These are phyloP conservation scores for Fusarium caatingaense DNA, from an alignment of 2,329 filamentous ascomycete species.

Conservation along the genomic window DNA sequence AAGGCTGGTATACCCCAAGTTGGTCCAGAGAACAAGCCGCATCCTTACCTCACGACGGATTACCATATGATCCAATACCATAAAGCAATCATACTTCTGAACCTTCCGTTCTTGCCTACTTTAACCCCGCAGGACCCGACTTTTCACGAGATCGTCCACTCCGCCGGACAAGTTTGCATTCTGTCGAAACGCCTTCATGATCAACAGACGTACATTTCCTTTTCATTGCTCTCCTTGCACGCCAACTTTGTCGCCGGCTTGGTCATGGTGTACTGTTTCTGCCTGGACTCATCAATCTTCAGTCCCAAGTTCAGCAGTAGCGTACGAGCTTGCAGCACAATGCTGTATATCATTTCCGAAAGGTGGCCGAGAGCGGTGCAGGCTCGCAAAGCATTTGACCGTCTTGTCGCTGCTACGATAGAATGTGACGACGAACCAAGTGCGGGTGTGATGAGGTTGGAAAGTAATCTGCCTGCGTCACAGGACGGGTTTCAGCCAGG, in stretches of 20 bases:
- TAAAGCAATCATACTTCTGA: neutral
- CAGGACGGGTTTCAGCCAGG: neutral
- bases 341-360: slow-evolving; percentile 1
- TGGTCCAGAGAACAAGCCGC: neutral
- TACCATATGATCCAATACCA: slow-evolving; percentile 4
- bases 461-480: neutral
- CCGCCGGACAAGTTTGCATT: neutral
- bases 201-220: neutral
- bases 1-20: neutral
- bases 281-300: neutral
- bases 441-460: fast-evolving
- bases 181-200: neutral
- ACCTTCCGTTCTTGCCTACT: neutral
- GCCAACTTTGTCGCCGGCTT: slow-evolving; percentile 1
- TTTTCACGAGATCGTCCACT: slow-evolving; percentile 4
- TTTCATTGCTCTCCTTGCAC: neutral
- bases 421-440: neutral
- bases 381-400: neutral
- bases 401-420: slow-evolving; percentile 5
- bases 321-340: neutral
- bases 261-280: slow-evolving; percentile 5
- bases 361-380: neutral
- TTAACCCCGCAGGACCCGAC: neutral
- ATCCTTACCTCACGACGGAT: neutral
- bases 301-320: slow-evolving; percentile 4